Conservation (phyloP, 108 stramenopile genomes). For the Aurantiochytrium sp. region DNA sequence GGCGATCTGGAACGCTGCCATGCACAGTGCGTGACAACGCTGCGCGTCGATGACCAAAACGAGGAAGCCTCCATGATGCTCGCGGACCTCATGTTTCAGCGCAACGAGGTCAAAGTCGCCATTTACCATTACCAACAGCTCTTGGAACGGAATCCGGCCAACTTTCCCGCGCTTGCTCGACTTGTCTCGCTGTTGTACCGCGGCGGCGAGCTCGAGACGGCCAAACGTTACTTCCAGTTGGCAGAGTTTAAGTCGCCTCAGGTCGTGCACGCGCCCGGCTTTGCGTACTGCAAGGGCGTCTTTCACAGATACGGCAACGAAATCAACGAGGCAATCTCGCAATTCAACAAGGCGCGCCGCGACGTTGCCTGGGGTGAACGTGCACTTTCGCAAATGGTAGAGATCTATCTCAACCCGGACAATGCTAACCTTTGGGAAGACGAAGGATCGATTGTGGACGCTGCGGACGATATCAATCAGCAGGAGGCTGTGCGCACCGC, state of each 20-base stretch:
- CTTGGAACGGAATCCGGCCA: conserved; percentile 28
- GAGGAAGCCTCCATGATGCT: conserved; percentile 49
- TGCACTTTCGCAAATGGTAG: conserved; percentile 49
- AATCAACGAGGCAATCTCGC: conserved; percentile 39
- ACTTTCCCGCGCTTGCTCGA: conserved; percentile 41
- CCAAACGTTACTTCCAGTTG: conserved; percentile 27
- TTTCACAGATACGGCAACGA: conserved; percentile 43
- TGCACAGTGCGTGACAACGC: conserved; percentile 26
- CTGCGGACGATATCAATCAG: not conserved
- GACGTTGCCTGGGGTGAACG: conserved; percentile 39
- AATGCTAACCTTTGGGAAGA: conserved; percentile 32
- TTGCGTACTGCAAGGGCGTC: conserved; percentile 48
- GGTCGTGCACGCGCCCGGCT: conserved; percentile 38
- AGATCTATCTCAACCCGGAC: conserved; percentile 59
- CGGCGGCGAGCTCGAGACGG: conserved; percentile 45
- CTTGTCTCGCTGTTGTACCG: conserved; percentile 38
- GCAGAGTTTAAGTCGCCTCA: conserved; percentile 33
- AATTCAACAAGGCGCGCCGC: conserved; percentile 46
- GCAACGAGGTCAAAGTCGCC: conserved; percentile 30
- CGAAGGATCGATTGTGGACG: not conserved
- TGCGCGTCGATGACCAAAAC: conserved; percentile 13
- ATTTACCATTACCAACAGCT: conserved; percentile 35
- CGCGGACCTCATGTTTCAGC: conserved; percentile 38
- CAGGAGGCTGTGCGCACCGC: not conserved
- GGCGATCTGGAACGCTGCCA: conserved; percentile 38